A percentile compares a stretch with the other conserved stretches of the same genome.
phyloP scores from a whole-genome alignment of 208 protist species.

The Phytomonas francai region DNA sequence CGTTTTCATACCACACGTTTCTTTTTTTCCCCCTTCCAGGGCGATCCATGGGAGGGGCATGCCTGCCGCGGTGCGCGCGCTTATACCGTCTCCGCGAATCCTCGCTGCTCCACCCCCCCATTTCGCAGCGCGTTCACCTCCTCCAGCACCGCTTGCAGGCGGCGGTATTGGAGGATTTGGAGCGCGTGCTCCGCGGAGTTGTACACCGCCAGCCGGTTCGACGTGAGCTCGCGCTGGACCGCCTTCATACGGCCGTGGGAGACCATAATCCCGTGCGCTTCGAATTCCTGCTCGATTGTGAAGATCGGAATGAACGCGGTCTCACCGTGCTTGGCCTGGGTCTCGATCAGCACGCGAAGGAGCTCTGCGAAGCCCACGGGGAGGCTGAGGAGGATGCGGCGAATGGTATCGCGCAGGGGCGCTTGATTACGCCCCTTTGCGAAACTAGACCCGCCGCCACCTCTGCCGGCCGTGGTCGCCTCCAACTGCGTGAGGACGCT shows the following conservation, averaged over 20 bases:
- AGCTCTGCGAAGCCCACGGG: conserved; percentile 55
- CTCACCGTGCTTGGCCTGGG: conserved; percentile 63
- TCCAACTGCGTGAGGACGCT: conserved; percentile 52
- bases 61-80: background rate
- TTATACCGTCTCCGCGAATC: conserved; percentile 7
- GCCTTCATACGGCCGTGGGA: conserved; percentile 57
- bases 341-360: conserved; percentile 47
- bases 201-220: conserved; percentile 74
- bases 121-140: conserved; percentile 48
- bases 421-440: conserved; percentile 10
- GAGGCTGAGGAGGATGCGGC: conserved; percentile 66
- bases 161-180: conserved; percentile 52
- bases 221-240: conserved; percentile 71
- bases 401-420: conserved; percentile 72
- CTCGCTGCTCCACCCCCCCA: background rate
- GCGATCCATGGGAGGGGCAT: background rate
- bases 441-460: background rate
- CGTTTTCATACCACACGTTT: background rate
- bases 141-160: conserved; percentile 47
- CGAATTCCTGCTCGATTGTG: conserved; percentile 40
- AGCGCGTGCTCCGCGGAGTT: conserved; percentile 66
- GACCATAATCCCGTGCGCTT: conserved; percentile 53
- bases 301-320: conserved; percentile 49
- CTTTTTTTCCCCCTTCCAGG: background rate
- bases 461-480: conserved; percentile 18